Conservation (phyloP, 2,329 filamentous ascomycete species). For the Venturia pyrina region DNA sequence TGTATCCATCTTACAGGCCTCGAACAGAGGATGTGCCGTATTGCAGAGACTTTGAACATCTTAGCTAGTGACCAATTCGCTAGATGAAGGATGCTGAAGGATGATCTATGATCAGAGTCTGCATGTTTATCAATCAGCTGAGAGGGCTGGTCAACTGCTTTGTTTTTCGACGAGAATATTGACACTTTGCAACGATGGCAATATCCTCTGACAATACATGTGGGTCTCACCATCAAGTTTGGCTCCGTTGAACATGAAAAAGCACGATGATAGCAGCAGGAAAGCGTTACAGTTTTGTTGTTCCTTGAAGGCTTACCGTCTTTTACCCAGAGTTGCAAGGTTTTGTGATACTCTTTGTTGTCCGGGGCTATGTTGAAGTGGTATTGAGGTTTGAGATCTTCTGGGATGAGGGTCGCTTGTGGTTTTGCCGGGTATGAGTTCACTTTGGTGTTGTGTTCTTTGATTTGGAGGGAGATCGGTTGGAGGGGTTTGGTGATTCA, state of each 20-base stretch:
- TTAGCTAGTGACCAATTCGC: neutral
- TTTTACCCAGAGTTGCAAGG: neutral
- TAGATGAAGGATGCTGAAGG: neutral
- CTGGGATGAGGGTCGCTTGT: neutral
- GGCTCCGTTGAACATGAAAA: neutral
- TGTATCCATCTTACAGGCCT: neutral
- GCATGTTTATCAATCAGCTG: neutral
- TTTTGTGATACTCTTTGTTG: neutral
- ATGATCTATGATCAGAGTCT: neutral
- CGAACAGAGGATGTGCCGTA: neutral
- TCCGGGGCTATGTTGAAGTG: neutral
- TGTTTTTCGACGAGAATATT: neutral
- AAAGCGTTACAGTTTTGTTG: neutral
- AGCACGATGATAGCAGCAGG: neutral
- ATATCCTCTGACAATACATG: neutral
- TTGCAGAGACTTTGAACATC: neutral
- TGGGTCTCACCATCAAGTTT: neutral
- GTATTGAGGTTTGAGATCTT: neutral
- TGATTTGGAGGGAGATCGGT: neutral
- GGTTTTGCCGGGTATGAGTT: neutral
- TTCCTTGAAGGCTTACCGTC: neutral
- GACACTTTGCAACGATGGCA: neutral
- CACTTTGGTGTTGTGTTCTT: neutral
- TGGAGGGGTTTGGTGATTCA: neutral
- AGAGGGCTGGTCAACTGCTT: neutral